phyloP scores from a whole-genome alignment of 108 stramenopile genomes.

The Mayamaea pseudoterrestris region DNA sequence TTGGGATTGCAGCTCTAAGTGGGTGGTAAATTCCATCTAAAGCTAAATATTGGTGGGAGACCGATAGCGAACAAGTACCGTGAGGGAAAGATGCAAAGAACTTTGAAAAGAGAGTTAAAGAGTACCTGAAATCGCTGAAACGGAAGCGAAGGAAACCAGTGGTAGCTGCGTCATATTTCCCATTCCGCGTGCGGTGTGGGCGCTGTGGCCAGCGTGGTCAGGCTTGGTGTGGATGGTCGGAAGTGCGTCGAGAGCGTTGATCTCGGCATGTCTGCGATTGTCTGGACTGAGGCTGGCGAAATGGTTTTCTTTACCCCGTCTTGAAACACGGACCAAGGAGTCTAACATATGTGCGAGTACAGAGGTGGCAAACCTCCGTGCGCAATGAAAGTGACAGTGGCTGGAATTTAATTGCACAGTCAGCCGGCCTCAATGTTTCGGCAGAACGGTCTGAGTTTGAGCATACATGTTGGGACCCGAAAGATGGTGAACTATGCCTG shows the following conservation, averaged over 20 bases:
- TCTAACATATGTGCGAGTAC: conserved; percentile 49
- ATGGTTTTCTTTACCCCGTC: conserved; percentile 24
- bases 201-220: conserved; percentile 50
- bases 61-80: conserved; percentile 94
- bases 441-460: conserved; percentile 89
- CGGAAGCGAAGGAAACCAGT: conserved; percentile 89
- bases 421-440: conserved; percentile 80
- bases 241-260: conserved; percentile 7
- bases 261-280: conserved; percentile 17
- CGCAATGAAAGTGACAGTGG: conserved; percentile 89
- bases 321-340: conserved; percentile 23
- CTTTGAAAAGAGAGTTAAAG: conserved; percentile 98
- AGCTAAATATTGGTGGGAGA: conserved; percentile 90
- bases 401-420: conserved; percentile 65
- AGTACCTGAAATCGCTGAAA: conserved; percentile 97
- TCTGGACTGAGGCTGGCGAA: conserved; percentile 45
- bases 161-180: conserved; percentile 50
- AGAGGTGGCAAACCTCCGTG: conserved; percentile 80
- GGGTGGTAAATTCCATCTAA: conserved; percentile 96
- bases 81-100: conserved; percentile 92
- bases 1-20: conserved; percentile 93
- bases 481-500: conserved; percentile 98
- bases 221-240: conserved; percentile 26
- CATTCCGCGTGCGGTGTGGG: conserved; percentile 38
- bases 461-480: conserved; percentile 90